Conservation (phyloP, 805 yeast genomes). For the Starmerella riodocensis region DNA sequence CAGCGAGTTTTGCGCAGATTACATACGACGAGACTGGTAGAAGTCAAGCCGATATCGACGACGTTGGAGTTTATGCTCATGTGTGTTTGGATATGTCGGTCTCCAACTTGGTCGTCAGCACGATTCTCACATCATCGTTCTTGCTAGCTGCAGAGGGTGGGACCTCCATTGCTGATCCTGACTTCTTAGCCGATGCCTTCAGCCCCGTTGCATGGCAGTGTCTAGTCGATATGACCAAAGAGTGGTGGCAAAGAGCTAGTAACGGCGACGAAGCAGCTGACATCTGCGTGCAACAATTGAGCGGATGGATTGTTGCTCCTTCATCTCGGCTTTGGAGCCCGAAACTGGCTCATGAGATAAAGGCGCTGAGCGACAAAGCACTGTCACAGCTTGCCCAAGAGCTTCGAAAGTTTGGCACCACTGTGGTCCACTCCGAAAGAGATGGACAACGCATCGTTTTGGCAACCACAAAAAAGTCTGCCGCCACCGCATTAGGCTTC, state of each 20-base stretch:
- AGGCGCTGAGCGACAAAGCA: slow-evolving; percentile 71
- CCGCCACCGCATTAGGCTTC: slow-evolving; percentile 81
- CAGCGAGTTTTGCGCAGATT: slow-evolving; percentile 1
- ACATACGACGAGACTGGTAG: not conserved
- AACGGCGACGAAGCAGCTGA: slow-evolving; percentile 60
- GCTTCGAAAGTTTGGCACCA: slow-evolving; percentile 65
- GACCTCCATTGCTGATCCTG: slow-evolving; percentile 22
- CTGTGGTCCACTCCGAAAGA: slow-evolving; percentile 50
- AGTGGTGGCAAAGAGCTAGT: slow-evolving; percentile 68
- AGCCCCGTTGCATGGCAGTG: slow-evolving; percentile 60
- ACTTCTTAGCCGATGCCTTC: slow-evolving; percentile 54
- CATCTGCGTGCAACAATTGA: slow-evolving; percentile 63
- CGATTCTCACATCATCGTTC: slow-evolving; percentile 70
- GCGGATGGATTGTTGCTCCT: slow-evolving; percentile 73
- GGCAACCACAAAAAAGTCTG: slow-evolving; percentile 60
- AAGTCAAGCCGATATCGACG: slow-evolving; percentile 29
- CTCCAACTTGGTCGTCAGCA: slow-evolving; percentile 70
- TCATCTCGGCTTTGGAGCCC: slow-evolving; percentile 65
- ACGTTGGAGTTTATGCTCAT: slow-evolving; percentile 65
- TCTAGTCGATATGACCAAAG: slow-evolving; percentile 60
- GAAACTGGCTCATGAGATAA: slow-evolving; percentile 71
- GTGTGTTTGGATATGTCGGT: slow-evolving; percentile 68
- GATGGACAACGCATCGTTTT: slow-evolving; percentile 61
- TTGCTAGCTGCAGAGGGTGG: slow-evolving; percentile 28
- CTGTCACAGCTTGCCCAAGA: slow-evolving; percentile 69